Evolutionary conservation across 2,329 filamentous ascomycete genomes (phyloP).

Genomic region (Claviceps arundinis): DNA sequence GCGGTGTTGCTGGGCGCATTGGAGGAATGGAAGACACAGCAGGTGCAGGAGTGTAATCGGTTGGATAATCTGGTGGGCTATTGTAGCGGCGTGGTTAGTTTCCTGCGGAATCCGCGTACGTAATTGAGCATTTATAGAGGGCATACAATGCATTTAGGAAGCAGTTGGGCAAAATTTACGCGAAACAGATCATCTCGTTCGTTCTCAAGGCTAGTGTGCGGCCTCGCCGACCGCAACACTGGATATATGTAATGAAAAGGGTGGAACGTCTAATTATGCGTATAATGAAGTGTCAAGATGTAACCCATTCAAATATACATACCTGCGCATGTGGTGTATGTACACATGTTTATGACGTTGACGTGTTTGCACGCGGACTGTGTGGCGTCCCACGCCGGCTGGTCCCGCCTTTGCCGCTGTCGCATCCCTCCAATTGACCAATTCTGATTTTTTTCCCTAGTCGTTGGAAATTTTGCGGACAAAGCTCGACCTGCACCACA

Average conservation of each 20-base stretch:
- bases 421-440: neutral
- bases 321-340: too few relatives aligned
- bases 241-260: too few relatives aligned
- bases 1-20: slow-evolving; percentile 45
- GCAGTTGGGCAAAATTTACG: too few relatives aligned
- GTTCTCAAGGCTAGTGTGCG: too few relatives aligned
- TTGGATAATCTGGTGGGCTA: slow-evolving; percentile 72
- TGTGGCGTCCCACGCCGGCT: neutral
- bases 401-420: neutral
- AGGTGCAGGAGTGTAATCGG: slow-evolving; percentile 57
- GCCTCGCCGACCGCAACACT: too few relatives aligned
- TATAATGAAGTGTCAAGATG: too few relatives aligned
- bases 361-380: neutral
- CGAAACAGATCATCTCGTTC: too few relatives aligned
- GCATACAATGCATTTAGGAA: neutral
- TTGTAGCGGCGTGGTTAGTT: slow-evolving; percentile 73
- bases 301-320: too few relatives aligned
- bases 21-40: slow-evolving; percentile 55
- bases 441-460: neutral
- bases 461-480: neutral
- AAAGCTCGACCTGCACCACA: neutral
- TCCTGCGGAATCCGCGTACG: slow-evolving; percentile 50
- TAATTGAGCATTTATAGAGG: neutral
- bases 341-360: too few relatives aligned
- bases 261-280: too few relatives aligned